Evolutionary conservation across 106 monocot species (phyloP).

Genomic region (Gastrodia elata): DNA sequence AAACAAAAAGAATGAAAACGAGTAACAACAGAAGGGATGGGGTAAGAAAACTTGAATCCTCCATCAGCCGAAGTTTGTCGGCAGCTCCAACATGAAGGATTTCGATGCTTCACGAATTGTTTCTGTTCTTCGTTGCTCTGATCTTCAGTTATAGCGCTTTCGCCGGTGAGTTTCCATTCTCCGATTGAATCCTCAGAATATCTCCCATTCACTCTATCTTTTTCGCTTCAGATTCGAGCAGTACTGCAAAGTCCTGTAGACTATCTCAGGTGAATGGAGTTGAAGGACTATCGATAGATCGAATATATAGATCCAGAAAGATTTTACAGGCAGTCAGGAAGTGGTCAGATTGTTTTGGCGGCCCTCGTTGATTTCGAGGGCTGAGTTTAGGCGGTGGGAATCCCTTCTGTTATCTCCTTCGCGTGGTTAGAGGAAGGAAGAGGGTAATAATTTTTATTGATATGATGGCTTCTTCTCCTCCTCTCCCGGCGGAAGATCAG

Average conservation of each 20-base stretch:
- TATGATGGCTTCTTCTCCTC: constrained; percentile 22
- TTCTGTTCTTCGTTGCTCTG: not conserved
- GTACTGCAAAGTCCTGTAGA: not conserved
- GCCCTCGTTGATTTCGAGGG: not conserved
- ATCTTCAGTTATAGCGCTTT: not conserved
- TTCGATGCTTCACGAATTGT: not conserved
- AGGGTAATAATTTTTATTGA: constrained; percentile 1
- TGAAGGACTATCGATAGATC: not conserved
- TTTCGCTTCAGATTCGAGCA: constrained; percentile 7
- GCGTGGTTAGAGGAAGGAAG: not conserved
- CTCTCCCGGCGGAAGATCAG: constrained; percentile 41
- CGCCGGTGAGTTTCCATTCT: not conserved
- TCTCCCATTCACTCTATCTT: not conserved
- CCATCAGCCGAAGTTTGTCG: not conserved
- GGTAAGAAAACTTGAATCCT: not conserved
- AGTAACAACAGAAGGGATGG: not conserved
- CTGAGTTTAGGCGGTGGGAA: not conserved
- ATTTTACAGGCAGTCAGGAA: constrained; percentile 18
- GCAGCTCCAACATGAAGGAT: not conserved
- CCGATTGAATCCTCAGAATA: not conserved
- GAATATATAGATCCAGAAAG: not conserved
- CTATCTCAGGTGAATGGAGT: not conserved
- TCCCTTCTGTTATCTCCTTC: not conserved
- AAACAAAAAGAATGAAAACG: not conserved
- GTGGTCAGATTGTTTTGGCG: not conserved